Evolutionary conservation across 495 filamentous ascomycete genomes (phyloP).

Genomic region (Bacidia gigantensis): DNA sequence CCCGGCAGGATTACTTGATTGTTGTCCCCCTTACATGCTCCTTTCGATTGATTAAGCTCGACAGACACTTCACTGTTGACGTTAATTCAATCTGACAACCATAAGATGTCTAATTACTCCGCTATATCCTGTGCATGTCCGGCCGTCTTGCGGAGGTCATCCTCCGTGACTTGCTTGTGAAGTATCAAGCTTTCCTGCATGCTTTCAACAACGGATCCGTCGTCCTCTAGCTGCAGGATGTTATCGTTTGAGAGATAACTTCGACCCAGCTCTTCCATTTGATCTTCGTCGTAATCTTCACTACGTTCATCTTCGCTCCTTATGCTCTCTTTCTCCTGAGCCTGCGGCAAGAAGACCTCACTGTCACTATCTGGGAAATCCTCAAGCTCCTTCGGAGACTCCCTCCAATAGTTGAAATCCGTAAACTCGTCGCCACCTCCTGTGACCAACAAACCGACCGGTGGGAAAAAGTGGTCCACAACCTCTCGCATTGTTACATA

Average conservation of each 20-base stretch:
- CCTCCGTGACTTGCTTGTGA: neutral
- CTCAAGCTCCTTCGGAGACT: constrained; percentile 56
- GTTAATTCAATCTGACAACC: too few species aligned
- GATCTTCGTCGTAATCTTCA: constrained; percentile 30
- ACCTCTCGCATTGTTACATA: constrained; percentile 95
- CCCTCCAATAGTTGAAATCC: constrained; percentile 80
- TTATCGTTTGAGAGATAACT: constrained; percentile 47
- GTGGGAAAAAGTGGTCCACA: constrained; percentile 93
- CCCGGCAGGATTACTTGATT: too few species aligned
- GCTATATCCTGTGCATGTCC: too few species aligned
- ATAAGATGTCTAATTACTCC: too few species aligned
- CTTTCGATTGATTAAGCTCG: too few species aligned
- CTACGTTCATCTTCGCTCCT: constrained; percentile 26
- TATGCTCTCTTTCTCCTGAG: constrained; percentile 9
- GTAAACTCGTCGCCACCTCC: constrained; percentile 75
- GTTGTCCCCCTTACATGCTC: too few species aligned
- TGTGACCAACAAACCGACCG: constrained; percentile 59
- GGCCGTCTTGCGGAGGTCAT: too few species aligned
- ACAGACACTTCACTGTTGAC: too few species aligned
- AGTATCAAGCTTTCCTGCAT: constrained; percentile 12
- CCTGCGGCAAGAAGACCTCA: constrained; percentile 30
- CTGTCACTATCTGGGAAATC: constrained; percentile 69
- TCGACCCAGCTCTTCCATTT: constrained; percentile 38
- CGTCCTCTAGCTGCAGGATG: constrained; percentile 34
- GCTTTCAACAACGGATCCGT: constrained; percentile 3